Evolutionary conservation across 352 stramenopile species (phyloP).

Genomic region (Phytophthora meadii): DNA sequence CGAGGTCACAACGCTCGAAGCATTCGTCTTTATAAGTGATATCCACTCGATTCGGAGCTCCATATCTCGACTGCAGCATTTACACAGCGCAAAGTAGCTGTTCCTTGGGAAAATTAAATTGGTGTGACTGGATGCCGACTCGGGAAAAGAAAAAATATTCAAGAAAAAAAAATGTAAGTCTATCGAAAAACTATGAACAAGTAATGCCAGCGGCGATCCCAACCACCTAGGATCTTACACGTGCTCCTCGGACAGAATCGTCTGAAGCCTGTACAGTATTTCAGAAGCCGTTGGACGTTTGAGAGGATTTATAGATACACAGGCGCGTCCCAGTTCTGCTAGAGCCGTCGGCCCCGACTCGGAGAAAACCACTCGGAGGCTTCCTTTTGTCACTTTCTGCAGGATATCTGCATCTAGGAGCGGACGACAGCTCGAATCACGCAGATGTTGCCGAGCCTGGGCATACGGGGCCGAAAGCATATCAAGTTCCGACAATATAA

Average conservation of each 20-base stretch:
- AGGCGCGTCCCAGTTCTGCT: conserved; percentile 32
- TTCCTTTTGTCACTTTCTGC: conserved; percentile 42
- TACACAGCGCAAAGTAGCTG: no score
- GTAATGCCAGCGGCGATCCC: not conserved
- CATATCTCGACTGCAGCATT: no score
- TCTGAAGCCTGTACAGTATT: conserved; percentile 46
- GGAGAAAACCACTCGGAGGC: conserved; percentile 39
- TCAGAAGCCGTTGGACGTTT: conserved; percentile 40
- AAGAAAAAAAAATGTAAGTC: conserved; percentile 15
- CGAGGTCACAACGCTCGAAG: no score
- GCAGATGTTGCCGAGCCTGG: conserved; percentile 20
- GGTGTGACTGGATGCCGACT: no score
- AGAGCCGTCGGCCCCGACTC: conserved; percentile 22
- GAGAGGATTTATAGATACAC: conserved; percentile 33
- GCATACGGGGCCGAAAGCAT: conserved; percentile 44
- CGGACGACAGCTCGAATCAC: conserved; percentile 24
- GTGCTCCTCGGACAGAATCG: conserved; percentile 29
- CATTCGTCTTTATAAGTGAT: no score
- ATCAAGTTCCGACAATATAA: conserved; percentile 78
- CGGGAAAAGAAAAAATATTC: conserved; percentile 7
- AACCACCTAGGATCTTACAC: conserved; percentile 13
- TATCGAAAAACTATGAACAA: conserved; percentile 14
- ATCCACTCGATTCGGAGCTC: no score
- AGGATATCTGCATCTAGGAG: conserved; percentile 38
- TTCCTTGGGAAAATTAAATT: no score